A percentile compares a stretch with the other conserved stretches of the same genome.
Evolutionary conservation across 306 rosid species (phyloP).

Genomic region (Aeschynomene evenia): DNA sequence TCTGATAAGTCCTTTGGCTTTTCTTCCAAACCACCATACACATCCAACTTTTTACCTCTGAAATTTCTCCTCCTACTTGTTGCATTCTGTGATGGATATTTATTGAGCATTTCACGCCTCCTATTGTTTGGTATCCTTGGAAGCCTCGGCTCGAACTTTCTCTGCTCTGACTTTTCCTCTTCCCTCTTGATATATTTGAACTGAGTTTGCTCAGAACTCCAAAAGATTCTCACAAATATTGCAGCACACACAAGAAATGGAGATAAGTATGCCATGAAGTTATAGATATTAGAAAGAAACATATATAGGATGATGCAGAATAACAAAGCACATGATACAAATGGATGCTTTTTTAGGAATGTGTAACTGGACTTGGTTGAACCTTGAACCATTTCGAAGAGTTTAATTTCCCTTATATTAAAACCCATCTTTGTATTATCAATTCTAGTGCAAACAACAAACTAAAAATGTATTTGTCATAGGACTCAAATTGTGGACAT

Average conservation of each 20-base stretch:
- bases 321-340: conserved; percentile 34
- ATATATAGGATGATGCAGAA: conserved; percentile 38
- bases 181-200: conserved; percentile 30
- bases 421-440: conserved; percentile 53
- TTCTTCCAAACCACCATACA: conserved; percentile 33
- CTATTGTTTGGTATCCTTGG: neutral
- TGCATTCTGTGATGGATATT: conserved; percentile 36
- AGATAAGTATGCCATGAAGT: conserved; percentile 46
- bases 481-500: neutral
- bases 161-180: conserved; percentile 22
- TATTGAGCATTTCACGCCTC: conserved; percentile 21
- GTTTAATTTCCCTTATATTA: conserved; percentile 47
- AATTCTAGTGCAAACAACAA: neutral
- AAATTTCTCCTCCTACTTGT: conserved; percentile 54
- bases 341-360: conserved; percentile 51
- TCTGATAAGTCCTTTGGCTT: conserved; percentile 18
- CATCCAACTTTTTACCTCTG: conserved; percentile 42
- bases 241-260: conserved; percentile 63
- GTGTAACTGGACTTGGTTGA: conserved; percentile 37
- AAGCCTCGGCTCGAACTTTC: conserved; percentile 1
- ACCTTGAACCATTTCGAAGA: conserved; percentile 35
- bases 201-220: conserved; percentile 67
- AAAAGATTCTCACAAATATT: conserved; percentile 54
- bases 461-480: neutral
- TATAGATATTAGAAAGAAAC: conserved; percentile 49